Conservation (phyloP, 805 yeast species). For the Cyberlindnera euphorbiae region DNA sequence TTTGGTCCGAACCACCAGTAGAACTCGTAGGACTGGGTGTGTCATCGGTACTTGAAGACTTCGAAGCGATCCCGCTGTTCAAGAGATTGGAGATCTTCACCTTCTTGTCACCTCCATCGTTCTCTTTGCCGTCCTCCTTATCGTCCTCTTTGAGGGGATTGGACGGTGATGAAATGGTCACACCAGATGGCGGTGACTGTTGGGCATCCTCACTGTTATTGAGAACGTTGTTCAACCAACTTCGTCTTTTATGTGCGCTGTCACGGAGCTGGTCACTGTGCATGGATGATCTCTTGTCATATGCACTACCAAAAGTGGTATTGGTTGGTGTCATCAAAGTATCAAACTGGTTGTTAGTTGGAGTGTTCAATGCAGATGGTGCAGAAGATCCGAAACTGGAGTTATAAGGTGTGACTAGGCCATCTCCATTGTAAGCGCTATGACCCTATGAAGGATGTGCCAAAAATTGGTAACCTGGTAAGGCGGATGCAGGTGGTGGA, state of each 20-base stretch:
- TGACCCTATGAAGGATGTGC: neutral
- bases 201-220: slow-evolving; percentile 12
- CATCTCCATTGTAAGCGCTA: slow-evolving; percentile 4
- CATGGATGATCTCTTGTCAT: slow-evolving; percentile 10
- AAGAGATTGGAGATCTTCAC: slow-evolving; percentile 19
- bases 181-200: slow-evolving; percentile 7
- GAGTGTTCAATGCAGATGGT: slow-evolving; percentile 14
- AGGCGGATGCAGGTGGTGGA: slow-evolving; percentile 9
- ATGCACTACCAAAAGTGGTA: slow-evolving; percentile 2
- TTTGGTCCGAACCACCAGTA: no score
- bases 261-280: slow-evolving; percentile 4
- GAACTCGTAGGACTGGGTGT: no score
- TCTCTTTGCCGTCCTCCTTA: slow-evolving; percentile 6
- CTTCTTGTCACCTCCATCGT: slow-evolving; percentile 12
- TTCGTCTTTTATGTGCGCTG: slow-evolving; percentile 10
- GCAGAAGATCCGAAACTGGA: slow-evolving; percentile 12
- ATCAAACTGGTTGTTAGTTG: slow-evolving; percentile 11
- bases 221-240: slow-evolving; percentile 19
- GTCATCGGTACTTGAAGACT: neutral
- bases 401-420: slow-evolving; percentile 18
- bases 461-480: slow-evolving; percentile 19
- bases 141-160: slow-evolving; percentile 2
- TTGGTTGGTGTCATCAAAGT: slow-evolving; percentile 13
- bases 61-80: slow-evolving; percentile 9
- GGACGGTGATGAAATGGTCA: slow-evolving; percentile 10